phyloP scores from a whole-genome alignment of 176 grass and related monocot genomes.

The Oryza coarctata region DNA sequence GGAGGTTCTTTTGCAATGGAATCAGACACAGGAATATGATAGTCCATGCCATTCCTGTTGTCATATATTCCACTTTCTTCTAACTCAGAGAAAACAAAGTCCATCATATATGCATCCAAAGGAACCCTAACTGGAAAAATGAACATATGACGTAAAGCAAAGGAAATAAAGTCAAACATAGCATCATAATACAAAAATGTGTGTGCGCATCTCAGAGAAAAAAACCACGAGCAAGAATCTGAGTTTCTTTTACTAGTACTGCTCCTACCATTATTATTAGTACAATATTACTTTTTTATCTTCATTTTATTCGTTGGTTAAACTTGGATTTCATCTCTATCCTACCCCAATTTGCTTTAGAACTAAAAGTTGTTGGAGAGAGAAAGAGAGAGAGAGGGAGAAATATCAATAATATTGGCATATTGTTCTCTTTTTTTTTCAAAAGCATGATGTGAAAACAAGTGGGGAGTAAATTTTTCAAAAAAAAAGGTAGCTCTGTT shows the following conservation, averaged over 20 bases:
- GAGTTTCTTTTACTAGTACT: neutral
- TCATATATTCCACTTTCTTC: constrained; percentile 92
- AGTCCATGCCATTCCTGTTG: constrained; percentile 83
- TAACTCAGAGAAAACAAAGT: constrained; percentile 96
- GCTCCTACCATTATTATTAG: neutral
- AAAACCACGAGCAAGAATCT: neutral
- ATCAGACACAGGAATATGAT: constrained; percentile 79
- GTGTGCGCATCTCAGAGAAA: neutral
- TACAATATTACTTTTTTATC: neutral
- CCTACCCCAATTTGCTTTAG: neutral
- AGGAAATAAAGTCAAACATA: constrained; percentile 19
- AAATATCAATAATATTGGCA: constrained; percentile 25
- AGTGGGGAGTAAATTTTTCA: neutral
- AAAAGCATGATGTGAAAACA: constrained; percentile 20
- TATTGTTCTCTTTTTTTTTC: neutral
- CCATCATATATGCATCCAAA: constrained; percentile 94
- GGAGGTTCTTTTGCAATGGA: constrained; percentile 75
- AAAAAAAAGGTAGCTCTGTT: neutral
- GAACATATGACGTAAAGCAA: neutral
- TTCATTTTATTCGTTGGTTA: neutral
- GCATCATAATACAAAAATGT: neutral
- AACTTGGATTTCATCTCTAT: neutral
- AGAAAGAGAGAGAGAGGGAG: neutral
- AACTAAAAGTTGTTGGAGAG: neutral
- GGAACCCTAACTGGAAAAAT: constrained; percentile 84